These are phyloP conservation scores for Gyromitra esculenta DNA, from an alignment of 2,329 filamentous ascomycete genomes.

Conservation along the genomic window DNA sequence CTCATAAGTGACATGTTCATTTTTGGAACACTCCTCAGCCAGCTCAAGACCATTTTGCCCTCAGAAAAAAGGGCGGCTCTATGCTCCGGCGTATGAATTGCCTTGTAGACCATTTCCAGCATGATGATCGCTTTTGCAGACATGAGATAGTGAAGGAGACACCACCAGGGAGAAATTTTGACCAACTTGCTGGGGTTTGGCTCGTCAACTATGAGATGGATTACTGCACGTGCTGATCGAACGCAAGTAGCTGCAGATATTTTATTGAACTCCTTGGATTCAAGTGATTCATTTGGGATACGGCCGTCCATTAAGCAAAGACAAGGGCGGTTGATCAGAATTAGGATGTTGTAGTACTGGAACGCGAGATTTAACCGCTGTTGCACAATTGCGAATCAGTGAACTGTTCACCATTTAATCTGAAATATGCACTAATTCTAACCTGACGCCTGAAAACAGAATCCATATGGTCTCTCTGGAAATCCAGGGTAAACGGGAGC, in stretches of 20 bases:
- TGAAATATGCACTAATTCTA: not conserved
- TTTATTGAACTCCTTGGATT: slow-evolving; percentile 50
- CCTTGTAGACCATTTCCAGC: slow-evolving; percentile 53
- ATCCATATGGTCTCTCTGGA: slow-evolving; percentile 25
- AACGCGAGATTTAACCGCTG: slow-evolving; percentile 44
- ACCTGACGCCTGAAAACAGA: slow-evolving; percentile 36
- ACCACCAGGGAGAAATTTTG: slow-evolving; percentile 56
- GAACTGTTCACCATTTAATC: not conserved
- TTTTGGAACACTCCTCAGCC: slow-evolving; percentile 25
- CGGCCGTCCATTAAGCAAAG: slow-evolving; percentile 48
- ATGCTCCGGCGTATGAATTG: slow-evolving; percentile 1
- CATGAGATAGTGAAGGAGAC: slow-evolving; percentile 56
- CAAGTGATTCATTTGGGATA: slow-evolving; percentile 33
- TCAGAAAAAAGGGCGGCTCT: slow-evolving; percentile 31
- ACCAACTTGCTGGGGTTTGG: slow-evolving; percentile 32
- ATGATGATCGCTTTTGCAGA: slow-evolving; percentile 55
- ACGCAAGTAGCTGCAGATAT: slow-evolving; percentile 51
- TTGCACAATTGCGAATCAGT: slow-evolving; percentile 13
- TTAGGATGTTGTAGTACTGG: slow-evolving; percentile 55
- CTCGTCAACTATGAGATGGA: slow-evolving; percentile 44
- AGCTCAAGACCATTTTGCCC: slow-evolving; percentile 22
- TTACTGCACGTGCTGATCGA: slow-evolving; percentile 52
- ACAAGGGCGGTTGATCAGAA: slow-evolving; percentile 55
- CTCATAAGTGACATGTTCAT: slow-evolving; percentile 5
- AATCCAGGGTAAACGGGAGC: slow-evolving; percentile 31